Evolutionary conservation across 1,284 basidiomycete genomes (phyloP).

Genomic region (Rugosomyces carneus): DNA sequence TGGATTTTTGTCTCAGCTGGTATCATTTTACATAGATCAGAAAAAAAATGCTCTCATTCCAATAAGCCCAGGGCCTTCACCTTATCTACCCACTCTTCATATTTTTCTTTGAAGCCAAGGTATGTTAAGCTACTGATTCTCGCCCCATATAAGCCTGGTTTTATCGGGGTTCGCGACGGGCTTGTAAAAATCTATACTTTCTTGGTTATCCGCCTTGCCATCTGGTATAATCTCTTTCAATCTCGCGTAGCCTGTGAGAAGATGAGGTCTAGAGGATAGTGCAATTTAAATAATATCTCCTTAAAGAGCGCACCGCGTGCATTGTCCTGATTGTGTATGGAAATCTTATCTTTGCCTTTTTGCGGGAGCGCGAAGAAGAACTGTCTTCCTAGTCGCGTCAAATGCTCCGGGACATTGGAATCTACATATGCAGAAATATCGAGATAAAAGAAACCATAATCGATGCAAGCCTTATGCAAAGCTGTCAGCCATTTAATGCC

Average conservation of each 20-base stretch:
- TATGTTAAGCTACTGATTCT: conserved; percentile 76
- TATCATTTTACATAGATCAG: background rate
- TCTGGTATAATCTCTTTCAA: conserved; percentile 81
- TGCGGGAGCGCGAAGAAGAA: conserved; percentile 73
- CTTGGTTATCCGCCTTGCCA: conserved; percentile 80
- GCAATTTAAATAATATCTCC: background rate
- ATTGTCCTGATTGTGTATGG: conserved; percentile 59
- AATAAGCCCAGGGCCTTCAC: conserved; percentile 75
- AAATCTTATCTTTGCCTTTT: conserved; percentile 67
- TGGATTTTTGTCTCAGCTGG: background rate
- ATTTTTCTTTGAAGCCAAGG: conserved; percentile 53
- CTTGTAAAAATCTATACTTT: conserved; percentile 77
- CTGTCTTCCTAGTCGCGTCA: conserved; percentile 53
- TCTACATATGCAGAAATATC: conserved; percentile 56
- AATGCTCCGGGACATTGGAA: conserved; percentile 55
- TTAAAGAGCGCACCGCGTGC: conserved; percentile 55
- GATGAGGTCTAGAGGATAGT: background rate
- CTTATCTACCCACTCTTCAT: conserved; percentile 71
- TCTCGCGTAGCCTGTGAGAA: conserved; percentile 53
- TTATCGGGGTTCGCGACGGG: conserved; percentile 67
- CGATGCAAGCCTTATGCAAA: conserved; percentile 67
- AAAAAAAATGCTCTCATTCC: conserved; percentile 69
- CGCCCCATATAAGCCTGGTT: conserved; percentile 66
- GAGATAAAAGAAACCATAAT: conserved; percentile 86
- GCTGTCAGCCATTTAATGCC: conserved; percentile 46